A percentile compares a stretch with the other conserved stretches of the same genome.
Conservation (phyloP, 345 rosid species). For the Laguncularia racemosa region DNA sequence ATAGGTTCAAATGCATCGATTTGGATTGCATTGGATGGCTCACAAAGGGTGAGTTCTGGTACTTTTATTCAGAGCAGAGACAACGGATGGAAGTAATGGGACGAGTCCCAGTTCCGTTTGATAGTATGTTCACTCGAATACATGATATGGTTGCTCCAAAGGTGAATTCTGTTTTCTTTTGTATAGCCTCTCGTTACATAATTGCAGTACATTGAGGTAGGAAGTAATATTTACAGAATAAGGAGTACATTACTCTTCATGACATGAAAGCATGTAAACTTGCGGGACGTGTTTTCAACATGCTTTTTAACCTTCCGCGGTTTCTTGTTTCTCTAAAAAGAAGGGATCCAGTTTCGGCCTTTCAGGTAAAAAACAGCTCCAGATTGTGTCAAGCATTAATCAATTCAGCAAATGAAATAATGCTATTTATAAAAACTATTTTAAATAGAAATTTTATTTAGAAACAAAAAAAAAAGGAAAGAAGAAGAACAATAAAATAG, state of each 20-base stretch:
- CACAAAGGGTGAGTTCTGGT: conserved; percentile 22
- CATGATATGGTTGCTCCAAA: conserved; percentile 30
- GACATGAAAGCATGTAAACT: conserved; percentile 28
- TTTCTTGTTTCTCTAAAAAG: conserved; percentile 18
- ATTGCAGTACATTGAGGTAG: not conserved
- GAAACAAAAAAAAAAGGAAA: too few species aligned
- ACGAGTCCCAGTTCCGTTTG: conserved; percentile 25
- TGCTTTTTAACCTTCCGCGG: conserved; percentile 26
- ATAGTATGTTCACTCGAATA: conserved; percentile 26
- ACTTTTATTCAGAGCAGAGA: conserved; percentile 29
- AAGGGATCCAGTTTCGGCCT: conserved; percentile 25
- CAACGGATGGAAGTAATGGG: conserved; percentile 23
- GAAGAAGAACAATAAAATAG: too few species aligned
- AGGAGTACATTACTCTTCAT: conserved; percentile 13
- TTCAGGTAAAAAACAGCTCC: conserved; percentile 14
- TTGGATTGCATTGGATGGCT: conserved; percentile 30
- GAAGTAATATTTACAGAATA: conserved; percentile 10
- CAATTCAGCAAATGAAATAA: too few species aligned
- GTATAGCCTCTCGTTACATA: not conserved
- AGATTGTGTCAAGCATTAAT: too few species aligned
- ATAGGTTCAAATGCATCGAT: conserved; percentile 32
- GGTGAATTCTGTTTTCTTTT: conserved; percentile 9
- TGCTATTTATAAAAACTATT: too few species aligned
- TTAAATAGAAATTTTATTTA: too few species aligned
- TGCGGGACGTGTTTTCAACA: conserved; percentile 26